Evolutionary conservation across 1,284 basidiomycete genomes (phyloP).

Genomic region (Heterobasidion occidentale): DNA sequence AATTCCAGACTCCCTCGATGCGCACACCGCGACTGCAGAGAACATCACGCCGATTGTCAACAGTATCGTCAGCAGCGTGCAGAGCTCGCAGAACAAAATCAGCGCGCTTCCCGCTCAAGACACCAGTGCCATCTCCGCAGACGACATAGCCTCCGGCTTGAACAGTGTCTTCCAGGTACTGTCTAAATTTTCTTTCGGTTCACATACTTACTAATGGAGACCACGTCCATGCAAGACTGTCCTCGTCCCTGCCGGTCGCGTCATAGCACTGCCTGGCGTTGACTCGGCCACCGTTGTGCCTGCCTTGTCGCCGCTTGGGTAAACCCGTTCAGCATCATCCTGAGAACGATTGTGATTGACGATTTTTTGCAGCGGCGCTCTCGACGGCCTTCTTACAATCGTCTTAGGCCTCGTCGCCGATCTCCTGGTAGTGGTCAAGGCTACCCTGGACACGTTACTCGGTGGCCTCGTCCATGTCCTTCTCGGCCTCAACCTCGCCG

Average conservation of each 20-base stretch:
- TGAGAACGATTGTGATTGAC: background rate
- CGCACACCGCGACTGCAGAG: background rate
- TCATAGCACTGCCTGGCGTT: background rate
- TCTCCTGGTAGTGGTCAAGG: background rate
- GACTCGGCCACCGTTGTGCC: background rate
- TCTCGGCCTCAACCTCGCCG: background rate
- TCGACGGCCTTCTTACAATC: background rate
- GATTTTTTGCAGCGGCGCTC: background rate
- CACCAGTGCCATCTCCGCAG: background rate
- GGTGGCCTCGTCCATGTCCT: background rate
- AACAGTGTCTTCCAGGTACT: background rate
- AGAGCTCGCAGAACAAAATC: background rate
- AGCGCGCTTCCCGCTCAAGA: background rate
- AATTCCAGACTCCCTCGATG: background rate
- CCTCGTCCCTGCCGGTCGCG: background rate
- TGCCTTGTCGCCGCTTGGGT: background rate
- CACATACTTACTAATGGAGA: background rate
- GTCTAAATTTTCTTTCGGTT: background rate
- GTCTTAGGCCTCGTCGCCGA: background rate
- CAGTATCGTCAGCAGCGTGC: background rate
- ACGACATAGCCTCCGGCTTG: background rate
- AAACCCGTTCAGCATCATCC: background rate
- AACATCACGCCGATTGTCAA: slow-evolving; percentile 1
- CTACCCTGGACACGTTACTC: background rate
- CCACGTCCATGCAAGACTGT: background rate